These are phyloP conservation scores for Alloascoidea africana DNA, from an alignment of 805 yeast species.

Conservation along the genomic window DNA sequence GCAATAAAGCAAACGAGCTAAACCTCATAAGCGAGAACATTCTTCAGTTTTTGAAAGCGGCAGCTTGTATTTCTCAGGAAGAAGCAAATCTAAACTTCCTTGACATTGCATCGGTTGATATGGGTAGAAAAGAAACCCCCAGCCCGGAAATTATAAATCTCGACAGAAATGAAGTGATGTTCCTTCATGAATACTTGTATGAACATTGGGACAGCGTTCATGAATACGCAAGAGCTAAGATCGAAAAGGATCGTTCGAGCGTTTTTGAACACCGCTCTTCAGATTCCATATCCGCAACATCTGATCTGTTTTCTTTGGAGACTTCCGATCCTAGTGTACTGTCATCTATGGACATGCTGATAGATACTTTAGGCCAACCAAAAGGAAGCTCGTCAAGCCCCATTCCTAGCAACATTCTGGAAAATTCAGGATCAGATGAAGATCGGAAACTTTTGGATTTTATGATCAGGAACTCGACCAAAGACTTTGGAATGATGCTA, in stretches of 20 bases:
- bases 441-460: neutral
- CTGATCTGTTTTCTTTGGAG: neutral
- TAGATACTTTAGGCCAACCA: neutral
- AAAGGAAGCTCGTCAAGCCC: neutral
- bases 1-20: neutral
- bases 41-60: neutral
- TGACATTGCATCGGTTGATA: neutral
- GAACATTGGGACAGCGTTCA: conserved; percentile 26
- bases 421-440: neutral
- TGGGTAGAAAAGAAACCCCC: neutral
- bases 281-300: neutral
- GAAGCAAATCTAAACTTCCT: neutral
- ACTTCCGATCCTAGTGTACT: no score
- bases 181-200: conserved; percentile 33
- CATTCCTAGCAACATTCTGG: neutral
- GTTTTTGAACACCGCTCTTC: neutral
- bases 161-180: conserved; percentile 13
- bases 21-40: neutral
- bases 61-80: neutral
- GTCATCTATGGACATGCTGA: neutral
- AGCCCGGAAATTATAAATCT: neutral
- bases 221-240: neutral
- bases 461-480: neutral
- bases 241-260: neutral
- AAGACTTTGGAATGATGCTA: neutral